Percentiles rank a stretch among this genome's conserved stretches.
These are phyloP conservation scores for Pseudogymnoascus sp. DNA, from an alignment of 2,329 filamentous ascomycete genomes.

Conservation along the genomic window DNA sequence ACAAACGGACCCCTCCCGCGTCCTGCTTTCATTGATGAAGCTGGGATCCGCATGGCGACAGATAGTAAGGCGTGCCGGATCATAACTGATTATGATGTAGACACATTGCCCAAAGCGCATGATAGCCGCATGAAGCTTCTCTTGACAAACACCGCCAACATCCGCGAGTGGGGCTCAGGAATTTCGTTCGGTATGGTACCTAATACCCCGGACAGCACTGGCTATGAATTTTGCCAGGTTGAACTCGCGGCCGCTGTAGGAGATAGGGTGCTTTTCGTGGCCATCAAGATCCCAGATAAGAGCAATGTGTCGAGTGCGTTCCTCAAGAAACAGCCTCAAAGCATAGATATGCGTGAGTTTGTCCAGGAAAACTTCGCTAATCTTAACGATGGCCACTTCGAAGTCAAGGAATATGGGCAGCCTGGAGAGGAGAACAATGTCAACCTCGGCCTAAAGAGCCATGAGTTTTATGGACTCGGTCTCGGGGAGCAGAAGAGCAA, in stretches of 20 bases:
- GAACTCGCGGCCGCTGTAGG: not conserved
- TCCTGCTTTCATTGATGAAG: not conserved
- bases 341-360: not conserved
- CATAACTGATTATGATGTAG: not conserved
- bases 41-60: not conserved
- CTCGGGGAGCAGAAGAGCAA: not conserved
- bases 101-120: not conserved
- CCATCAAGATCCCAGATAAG: not conserved
- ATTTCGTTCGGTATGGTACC: not conserved
- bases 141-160: not conserved
- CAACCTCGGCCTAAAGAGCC: not conserved
- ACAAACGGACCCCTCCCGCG: no score
- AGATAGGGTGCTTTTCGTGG: not conserved
- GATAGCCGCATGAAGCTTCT: not conserved
- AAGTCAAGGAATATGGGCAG: not conserved
- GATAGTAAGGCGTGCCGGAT: not conserved
- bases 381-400: not conserved
- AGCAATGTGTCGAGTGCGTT: not conserved
- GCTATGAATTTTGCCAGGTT: not conserved
- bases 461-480: not conserved
- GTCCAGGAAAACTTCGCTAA: not conserved
- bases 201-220: not conserved
- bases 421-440: not conserved
- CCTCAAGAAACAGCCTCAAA: not conserved
- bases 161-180: not conserved